phyloP scores from a whole-genome alignment of 495 filamentous ascomycete genomes.

The Penicillium daleae region DNA sequence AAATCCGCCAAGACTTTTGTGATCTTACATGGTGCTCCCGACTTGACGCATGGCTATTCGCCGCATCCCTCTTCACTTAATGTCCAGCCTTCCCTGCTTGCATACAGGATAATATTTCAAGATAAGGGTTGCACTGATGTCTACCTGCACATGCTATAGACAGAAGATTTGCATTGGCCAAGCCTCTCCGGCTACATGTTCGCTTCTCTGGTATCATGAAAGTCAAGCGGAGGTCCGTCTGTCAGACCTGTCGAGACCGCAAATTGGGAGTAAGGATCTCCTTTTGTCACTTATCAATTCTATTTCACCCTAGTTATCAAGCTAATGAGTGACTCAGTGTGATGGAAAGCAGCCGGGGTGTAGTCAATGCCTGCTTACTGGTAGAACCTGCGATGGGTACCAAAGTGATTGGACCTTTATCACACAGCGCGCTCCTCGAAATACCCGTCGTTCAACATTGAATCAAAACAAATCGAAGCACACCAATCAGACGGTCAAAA shows the following conservation, averaged over 20 bases:
- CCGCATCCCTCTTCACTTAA: no score
- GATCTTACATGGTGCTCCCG: no score
- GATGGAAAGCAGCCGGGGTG: constrained; percentile 32
- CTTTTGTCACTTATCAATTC: neutral
- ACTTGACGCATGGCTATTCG: no score
- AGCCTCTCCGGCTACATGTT: neutral
- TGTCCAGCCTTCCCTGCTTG: no score
- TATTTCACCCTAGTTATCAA: neutral
- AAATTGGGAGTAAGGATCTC: constrained; percentile 27
- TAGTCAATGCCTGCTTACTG: constrained; percentile 27
- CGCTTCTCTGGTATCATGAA: constrained; percentile 18
- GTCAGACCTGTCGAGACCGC: constrained; percentile 29
- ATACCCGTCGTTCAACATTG: neutral
- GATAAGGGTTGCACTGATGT: no score
- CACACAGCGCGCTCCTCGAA: neutral
- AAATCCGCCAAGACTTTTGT: no score
- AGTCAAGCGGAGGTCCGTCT: constrained; percentile 26
- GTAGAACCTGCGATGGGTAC: constrained; percentile 26
- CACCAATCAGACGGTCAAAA: neutral
- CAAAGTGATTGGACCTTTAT: constrained; percentile 28
- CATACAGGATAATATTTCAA: no score
- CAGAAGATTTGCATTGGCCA: neutral
- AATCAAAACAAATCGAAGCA: neutral
- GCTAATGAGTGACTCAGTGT: constrained; percentile 20
- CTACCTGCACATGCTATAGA: no score